These are phyloP conservation scores for Phytophthora pistaciae DNA, from an alignment of 352 stramenopile genomes.

Conservation along the genomic window DNA sequence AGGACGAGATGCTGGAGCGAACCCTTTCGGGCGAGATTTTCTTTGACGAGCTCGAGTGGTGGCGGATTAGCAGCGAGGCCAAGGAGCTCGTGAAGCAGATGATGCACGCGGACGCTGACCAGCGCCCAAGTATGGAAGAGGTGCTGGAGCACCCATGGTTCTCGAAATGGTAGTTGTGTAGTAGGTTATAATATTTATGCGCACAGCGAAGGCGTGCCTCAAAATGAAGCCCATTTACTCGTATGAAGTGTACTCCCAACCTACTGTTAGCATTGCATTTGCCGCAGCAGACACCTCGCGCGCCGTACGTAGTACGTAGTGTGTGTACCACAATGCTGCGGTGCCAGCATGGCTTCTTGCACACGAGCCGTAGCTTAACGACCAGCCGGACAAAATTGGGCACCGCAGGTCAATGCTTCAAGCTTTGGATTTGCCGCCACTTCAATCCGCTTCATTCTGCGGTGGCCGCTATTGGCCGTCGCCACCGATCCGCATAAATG, in stretches of 20 bases:
- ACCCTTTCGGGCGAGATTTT: conserved; percentile 57
- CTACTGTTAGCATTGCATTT: background rate
- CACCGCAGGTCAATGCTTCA: background rate
- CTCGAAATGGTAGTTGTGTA: conserved; percentile 41
- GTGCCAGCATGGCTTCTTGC: conserved; percentile 1
- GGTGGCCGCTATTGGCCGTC: conserved; percentile 20
- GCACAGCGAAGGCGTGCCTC: conserved; percentile 6
- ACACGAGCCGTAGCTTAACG: too few species aligned
- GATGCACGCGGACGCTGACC: conserved; percentile 50
- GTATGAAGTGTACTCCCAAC: too few species aligned
- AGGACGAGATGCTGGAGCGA: conserved; percentile 69
- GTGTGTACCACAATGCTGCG: too few species aligned
- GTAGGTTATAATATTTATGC: conserved; percentile 35
- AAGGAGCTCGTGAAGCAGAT: conserved; percentile 72
- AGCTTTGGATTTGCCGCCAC: conserved; percentile 3
- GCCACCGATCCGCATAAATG: conserved; percentile 5
- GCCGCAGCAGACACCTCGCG: background rate
- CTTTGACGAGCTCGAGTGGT: conserved; percentile 71
- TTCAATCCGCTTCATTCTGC: conserved; percentile 13
- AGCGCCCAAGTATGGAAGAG: conserved; percentile 73
- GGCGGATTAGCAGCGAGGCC: conserved; percentile 51
- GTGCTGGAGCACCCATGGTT: conserved; percentile 73
- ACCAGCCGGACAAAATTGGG: conserved; percentile 9
- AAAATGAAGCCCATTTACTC: conserved; percentile 18
- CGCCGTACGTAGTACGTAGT: background rate